A percentile compares a stretch with the other conserved stretches of the same genome.
These are phyloP conservation scores for Mercurialis annua DNA, from an alignment of 345 rosid genomes.

Conservation along the genomic window DNA sequence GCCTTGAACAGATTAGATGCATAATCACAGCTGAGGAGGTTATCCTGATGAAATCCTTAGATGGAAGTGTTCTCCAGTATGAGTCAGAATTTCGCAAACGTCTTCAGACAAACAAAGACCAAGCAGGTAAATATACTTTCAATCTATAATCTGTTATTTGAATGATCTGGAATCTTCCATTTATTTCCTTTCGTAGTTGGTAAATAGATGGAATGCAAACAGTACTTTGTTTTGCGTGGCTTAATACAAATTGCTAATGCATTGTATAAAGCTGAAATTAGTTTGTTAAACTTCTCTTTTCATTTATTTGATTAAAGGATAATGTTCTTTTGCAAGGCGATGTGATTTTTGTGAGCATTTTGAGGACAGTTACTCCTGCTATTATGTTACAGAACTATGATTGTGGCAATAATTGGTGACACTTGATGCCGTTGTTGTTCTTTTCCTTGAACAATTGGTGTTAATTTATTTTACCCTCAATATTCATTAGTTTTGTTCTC, in stretches of 20 bases:
- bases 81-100: slow-evolving; percentile 79
- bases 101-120: slow-evolving; percentile 60
- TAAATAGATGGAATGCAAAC: neutral
- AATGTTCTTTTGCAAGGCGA: too few relatives aligned
- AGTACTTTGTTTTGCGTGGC: neutral
- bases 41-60: slow-evolving; percentile 84
- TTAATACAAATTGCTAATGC: neutral
- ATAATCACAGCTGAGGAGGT: slow-evolving; percentile 94
- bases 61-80: slow-evolving; percentile 67
- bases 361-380: too few relatives aligned
- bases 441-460: neutral
- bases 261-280: neutral
- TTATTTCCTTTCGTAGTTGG: neutral
- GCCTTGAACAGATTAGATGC: slow-evolving; percentile 90
- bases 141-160: neutral
- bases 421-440: neutral
- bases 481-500: slow-evolving; percentile 9
- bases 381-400: neutral
- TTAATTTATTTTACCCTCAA: slow-evolving; percentile 6
- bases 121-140: slow-evolving; percentile 42
- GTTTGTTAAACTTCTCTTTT: neutral
- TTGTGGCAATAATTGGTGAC: neutral
- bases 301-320: neutral
- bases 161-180: slow-evolving; percentile 7
- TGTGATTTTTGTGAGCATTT: too few relatives aligned